Base-by-base conservation (phyloP, 441 rosid genomes). In the Gossypium schwendimanii region DNA sequence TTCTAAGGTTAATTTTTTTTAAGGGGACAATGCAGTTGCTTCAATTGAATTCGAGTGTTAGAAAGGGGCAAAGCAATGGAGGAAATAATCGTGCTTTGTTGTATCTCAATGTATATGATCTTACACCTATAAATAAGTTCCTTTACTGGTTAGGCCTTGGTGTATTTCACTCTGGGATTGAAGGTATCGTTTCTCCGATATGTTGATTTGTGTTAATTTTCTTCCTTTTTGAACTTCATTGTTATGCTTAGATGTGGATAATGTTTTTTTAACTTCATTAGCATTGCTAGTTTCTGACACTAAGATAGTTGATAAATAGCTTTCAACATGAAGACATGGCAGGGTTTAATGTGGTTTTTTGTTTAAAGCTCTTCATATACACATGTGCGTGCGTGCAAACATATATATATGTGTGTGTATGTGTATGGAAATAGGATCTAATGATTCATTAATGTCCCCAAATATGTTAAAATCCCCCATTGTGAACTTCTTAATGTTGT, bases 41-140 rank as follows among this genome's bases (percentile, higher is more conserved):
- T 79, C 86, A 93, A 14, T 80, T 87, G 33, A 77, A 84, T 68
- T 81, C 86, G 36, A 79, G 81, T 73, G 74, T 74, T 41, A 81
- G 77, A 18, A 85, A 77, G 82, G 88, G 82, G 75, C 85, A 81
- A 68, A 69, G 70, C 49, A 75, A 63, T 71, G 92, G 82, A 73
- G 86, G 79, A 20, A 61, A 77, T 45, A 72, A 23, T 72, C 70
- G 76, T 11, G 57, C 85, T 3, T 78, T 80, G 64, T 81, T 95
- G 83, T 90, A 83, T 82, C 96, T 95, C 63, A 95, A 91, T 78
- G 91, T 95, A n/a, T 95, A 95, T 82, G 99, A 95, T 83, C 95
- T 95, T 17, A 89, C 98, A 4, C 93, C 96, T 67, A 82, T 91
- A 31, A 95, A 95, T 81, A 85, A 93, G 85, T 93, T 93, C 73